Percentiles rank a stretch among this genome's conserved stretches.
Conservation (phyloP, 371 early-diverging fungal species). For the Funneliformis caledonium region DNA sequence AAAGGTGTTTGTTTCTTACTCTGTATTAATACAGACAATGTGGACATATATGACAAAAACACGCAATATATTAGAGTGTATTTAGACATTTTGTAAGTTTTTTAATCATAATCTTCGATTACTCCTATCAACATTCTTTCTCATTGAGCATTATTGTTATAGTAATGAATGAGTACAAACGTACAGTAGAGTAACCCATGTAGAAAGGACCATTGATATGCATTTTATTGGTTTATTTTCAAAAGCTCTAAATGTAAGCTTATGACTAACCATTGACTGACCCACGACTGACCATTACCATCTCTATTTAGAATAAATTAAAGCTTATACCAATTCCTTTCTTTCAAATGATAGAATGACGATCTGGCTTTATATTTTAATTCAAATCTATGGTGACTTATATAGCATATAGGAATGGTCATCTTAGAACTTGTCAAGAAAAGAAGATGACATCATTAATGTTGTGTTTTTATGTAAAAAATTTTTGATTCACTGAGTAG, state of each 20-base stretch:
- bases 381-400: constrained; percentile 37
- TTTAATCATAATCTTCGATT: background rate
- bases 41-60: constrained; percentile 25
- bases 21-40: background rate
- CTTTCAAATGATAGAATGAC: constrained; percentile 34
- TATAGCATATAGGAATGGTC: constrained; percentile 39
- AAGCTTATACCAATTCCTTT: constrained; percentile 29
- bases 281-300: no score
- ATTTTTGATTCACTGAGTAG: constrained; percentile 39
- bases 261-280: no score
- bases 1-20: constrained; percentile 8
- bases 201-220: constrained; percentile 36
- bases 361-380: constrained; percentile 38
- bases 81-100: constrained; percentile 30
- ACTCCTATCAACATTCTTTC: background rate
- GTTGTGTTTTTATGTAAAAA: constrained; percentile 31
- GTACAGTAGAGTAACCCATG: background rate
- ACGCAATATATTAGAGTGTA: constrained; percentile 28
- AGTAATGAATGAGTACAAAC: constrained; percentile 15
- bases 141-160: constrained; percentile 4
- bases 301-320: constrained; percentile 8
- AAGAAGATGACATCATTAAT: constrained; percentile 12
- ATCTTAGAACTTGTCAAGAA: constrained; percentile 19
- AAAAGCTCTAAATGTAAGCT: constrained; percentile 13
- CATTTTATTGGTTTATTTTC: constrained; percentile 16